Conservation (phyloP, 305 asterid species). For the Withania somnifera region DNA sequence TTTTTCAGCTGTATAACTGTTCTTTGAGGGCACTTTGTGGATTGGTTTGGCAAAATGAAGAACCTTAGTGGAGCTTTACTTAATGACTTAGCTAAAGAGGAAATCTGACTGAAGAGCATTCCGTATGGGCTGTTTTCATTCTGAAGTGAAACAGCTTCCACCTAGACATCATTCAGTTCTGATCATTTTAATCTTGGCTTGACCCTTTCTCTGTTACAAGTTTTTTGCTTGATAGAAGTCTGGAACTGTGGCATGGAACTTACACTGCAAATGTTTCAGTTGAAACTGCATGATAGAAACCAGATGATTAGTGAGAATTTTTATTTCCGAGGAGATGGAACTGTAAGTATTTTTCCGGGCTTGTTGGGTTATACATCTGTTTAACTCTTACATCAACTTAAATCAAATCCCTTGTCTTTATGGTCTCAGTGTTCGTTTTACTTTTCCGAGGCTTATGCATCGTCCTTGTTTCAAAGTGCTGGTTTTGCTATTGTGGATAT, state of each 20-base stretch:
- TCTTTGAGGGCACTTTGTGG: not conserved
- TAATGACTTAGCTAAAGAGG: not conserved
- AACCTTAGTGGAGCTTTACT: not conserved
- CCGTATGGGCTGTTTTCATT: not conserved
- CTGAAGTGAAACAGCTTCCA: not conserved
- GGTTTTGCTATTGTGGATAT: conserved; percentile 47
- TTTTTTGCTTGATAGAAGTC: conserved; percentile 7
- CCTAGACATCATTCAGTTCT: not conserved
- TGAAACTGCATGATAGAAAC: conserved; percentile 53
- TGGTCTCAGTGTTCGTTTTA: conserved; percentile 53
- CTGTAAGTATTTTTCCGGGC: conserved; percentile 37
- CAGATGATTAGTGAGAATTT: conserved; percentile 68
- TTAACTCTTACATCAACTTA: not conserved
- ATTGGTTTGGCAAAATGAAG: not conserved
- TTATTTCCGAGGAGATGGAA: conserved; percentile 68
- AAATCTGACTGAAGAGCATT: not conserved
- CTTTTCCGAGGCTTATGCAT: conserved; percentile 50
- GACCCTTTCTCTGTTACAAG: not conserved
- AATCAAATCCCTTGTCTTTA: not conserved
- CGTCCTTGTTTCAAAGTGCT: conserved; percentile 43
- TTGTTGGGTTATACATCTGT: not conserved
- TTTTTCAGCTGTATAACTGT: not conserved
- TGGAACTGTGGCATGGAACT: conserved; percentile 10
- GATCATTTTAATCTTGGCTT: not conserved
- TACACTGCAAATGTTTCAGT: conserved; percentile 30